Percentiles rank a stretch among this genome's conserved stretches.
These are phyloP conservation scores for Backusella westeae DNA, from an alignment of 192 early-diverging fungal species.

Conservation along the genomic window DNA sequence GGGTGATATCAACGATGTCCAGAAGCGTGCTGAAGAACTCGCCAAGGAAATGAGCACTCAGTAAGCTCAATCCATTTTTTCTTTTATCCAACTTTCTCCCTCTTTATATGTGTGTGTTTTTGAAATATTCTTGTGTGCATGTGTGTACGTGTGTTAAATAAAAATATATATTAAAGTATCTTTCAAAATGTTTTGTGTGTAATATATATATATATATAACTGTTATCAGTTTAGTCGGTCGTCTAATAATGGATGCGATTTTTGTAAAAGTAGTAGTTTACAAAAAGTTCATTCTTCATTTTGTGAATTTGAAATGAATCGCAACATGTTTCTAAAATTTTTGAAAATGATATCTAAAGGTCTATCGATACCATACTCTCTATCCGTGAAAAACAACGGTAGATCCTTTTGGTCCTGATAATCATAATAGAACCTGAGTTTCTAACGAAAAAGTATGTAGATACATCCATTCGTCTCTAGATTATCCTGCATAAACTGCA, in stretches of 20 bases:
- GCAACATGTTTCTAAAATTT: too few relatives aligned
- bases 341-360: too few relatives aligned
- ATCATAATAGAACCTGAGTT: too few relatives aligned
- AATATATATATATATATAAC: constrained; percentile 30
- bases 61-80: constrained; percentile 6
- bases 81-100: not conserved
- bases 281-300: too few relatives aligned
- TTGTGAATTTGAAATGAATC: too few relatives aligned
- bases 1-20: constrained; percentile 94
- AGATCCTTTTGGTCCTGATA: too few relatives aligned
- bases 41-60: constrained; percentile 34
- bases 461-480: constrained; percentile 56
- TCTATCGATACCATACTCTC: too few relatives aligned
- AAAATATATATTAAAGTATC: not conserved
- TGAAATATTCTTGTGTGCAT: constrained; percentile 2
- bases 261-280: too few relatives aligned
- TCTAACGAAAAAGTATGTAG: too few relatives aligned
- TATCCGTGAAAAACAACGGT: too few relatives aligned
- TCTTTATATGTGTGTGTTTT: constrained; percentile 4
- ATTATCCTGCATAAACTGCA: constrained; percentile 43
- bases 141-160: not conserved
- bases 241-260: too few relatives aligned
- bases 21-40: constrained; percentile 74
- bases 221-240: constrained; percentile 49
- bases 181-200: not conserved